Base-by-base conservation (phyloP, 768 basidiomycete genomes). In the Lactarius sanguifluus region DNA sequence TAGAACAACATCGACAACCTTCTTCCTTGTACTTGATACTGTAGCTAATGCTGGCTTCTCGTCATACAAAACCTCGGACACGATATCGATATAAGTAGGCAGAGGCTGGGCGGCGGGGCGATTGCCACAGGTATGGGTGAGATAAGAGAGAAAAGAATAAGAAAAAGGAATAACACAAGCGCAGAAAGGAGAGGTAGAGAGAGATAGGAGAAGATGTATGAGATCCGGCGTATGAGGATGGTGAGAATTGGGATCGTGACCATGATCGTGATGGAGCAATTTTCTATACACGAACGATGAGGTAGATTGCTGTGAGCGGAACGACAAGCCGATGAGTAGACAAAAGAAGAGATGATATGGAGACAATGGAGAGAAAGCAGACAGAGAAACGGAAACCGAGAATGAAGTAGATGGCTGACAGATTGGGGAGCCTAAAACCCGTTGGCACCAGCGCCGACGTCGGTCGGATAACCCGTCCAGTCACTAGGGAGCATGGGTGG, bases 401-500 rank as follows among this genome's bases (percentile, higher is more conserved):
- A 34, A 47, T 12, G 34, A 36, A 5, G 36, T 38, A 13, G 36
- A 38, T 10, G 20, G 36, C 23, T 34, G 52, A 38, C 12, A 30
- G 69, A 61, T 77, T 30, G 16, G 16, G 76, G 58, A 76, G 75
- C 78, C 78, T 80, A 50, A 67, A 59, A 71, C 73, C 75, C 64
- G 59, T 34, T 72, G 74, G 43, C 62, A 71, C 45, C 70, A 71
- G 2, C 73, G 15, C 66, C 64, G 61, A 66, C 62, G n/a, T 73
- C 70, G 60, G 69, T 71, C 23, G 66, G 43, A 50, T 67, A 67
- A 38, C 66, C 62, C 47, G 62, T 59, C 76, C 75, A 77, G 62
- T 78, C 76, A 61, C 63, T 73, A 32, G 77, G 74, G 38, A 77
- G 62, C 78, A 78, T 78, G 15, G 76, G 77, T 23, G 75, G 79